Evolutionary conservation across 2,329 filamentous ascomycete species (phyloP), one percentile per base, ranked within the genome.

Genomic region (Talaromyces piceae): DNA sequence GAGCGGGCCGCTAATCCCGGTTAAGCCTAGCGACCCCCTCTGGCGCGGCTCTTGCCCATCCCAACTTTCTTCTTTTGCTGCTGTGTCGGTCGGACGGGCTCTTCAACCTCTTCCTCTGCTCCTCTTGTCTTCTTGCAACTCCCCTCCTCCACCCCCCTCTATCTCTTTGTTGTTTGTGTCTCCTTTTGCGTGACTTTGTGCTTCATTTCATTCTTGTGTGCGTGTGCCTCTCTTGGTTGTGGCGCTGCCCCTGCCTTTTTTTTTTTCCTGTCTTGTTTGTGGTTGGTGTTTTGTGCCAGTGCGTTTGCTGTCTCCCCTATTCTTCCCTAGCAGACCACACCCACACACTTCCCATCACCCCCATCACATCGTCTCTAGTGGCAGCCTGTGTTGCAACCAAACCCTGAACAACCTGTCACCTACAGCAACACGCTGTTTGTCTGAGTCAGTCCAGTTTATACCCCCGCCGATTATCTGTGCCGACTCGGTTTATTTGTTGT

Each of bases 31-130:
- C 48, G 52, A 33, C 53, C 59, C 57, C 47, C 58, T 59, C 54
- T 47, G 54, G 54, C n/a, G 59, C 61, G 58, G 62, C 61, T 63
- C 61, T 62, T 57, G 60, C 57, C 50, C 58, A 56, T 58, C 59
- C 55, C 57, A 56, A 56, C 57, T 60, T 56, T n/a, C n/a, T n/a
- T n/a, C n/a, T n/a, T n/a, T n/a, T n/a, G n/a, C n/a, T n/a, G n/a
- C n/a, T n/a, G n/a, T n/a, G n/a, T n/a, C n/a, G n/a, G n/a, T n/a
- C n/a, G n/a, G n/a, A n/a, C n/a, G n/a, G n/a, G n/a, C 59, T 56
- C 56, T 45, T 47, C 56, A 57, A 49, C 55, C 58, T 55, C 49
- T 55, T 55, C 48, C 54, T 52, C 46, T 56, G 23, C 31, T 28
- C 27, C 20, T 16, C 25, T 25, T 44, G 41, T 60, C 54, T 45